Conservation (phyloP, 2,329 filamentous ascomycete genomes). For the Apiospora hydei region DNA sequence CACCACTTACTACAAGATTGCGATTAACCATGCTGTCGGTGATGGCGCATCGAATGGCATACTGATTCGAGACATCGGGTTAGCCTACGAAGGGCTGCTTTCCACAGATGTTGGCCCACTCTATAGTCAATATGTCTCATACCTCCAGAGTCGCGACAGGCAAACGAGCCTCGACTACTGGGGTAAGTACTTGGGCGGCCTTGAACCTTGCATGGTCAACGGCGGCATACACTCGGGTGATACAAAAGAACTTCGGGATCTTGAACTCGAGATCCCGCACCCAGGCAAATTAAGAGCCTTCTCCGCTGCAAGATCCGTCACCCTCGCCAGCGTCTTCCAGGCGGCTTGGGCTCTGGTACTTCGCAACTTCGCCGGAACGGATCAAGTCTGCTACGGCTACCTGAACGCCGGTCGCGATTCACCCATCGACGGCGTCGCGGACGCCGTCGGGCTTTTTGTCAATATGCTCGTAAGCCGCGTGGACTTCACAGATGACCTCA, state of each 20-base stretch:
- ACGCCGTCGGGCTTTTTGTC: constrained; percentile 59
- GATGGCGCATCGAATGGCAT: constrained; percentile 44
- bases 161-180: constrained; percentile 37
- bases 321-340: constrained; percentile 32
- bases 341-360: not conserved
- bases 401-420: constrained; percentile 61
- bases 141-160: constrained; percentile 32
- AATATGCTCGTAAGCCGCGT: constrained; percentile 62
- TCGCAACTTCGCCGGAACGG: not conserved
- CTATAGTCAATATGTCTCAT: constrained; percentile 32
- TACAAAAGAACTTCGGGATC: constrained; percentile 23
- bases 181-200: constrained; percentile 35
- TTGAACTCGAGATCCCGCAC: constrained; percentile 33
- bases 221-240: constrained; percentile 15
- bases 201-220: constrained; percentile 39
- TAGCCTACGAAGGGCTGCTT: constrained; percentile 35
- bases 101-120: constrained; percentile 27
- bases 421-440: constrained; percentile 54
- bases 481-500: constrained; percentile 41
- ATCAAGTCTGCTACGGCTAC: constrained; percentile 39
- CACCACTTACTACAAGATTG: constrained; percentile 37
- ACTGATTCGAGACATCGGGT: constrained; percentile 39
- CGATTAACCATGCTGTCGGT: constrained; percentile 45
- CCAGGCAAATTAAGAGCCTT: constrained; percentile 39
- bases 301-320: constrained; percentile 50